These are phyloP conservation scores for Tuber melanosporum DNA, from an alignment of 495 filamentous ascomycete genomes.

Conservation along the genomic window DNA sequence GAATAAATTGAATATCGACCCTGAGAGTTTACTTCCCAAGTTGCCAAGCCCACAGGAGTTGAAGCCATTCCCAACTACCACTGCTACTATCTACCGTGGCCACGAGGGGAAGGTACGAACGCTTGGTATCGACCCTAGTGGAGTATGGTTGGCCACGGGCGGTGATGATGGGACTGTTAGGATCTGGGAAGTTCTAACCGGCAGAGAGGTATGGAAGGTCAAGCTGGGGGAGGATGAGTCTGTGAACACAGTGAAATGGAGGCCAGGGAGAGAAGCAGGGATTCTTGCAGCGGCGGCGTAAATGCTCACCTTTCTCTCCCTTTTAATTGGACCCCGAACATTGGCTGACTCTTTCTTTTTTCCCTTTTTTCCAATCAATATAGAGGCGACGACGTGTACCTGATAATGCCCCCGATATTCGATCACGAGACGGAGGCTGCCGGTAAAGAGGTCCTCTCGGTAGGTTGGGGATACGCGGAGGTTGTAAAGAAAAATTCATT, in stretches of 20 bases:
- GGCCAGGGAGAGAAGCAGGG: conserved; percentile 70
- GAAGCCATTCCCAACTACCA: conserved; percentile 84
- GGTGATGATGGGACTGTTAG: conserved; percentile 91
- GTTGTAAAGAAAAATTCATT: conserved; percentile 53
- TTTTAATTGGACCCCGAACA: not conserved
- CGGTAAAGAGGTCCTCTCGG: conserved; percentile 69
- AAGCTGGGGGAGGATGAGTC: conserved; percentile 74
- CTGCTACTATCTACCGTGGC: conserved; percentile 73
- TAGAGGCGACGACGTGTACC: conserved; percentile 70
- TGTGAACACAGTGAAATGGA: conserved; percentile 83
- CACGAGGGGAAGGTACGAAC: conserved; percentile 85
- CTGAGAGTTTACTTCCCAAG: conserved; percentile 89
- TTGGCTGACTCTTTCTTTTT: not conserved
- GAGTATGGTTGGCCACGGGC: conserved; percentile 75
- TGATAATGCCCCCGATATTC: conserved; percentile 67
- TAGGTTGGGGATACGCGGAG: conserved; percentile 83
- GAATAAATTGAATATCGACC: conserved; percentile 94
- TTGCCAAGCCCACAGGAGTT: conserved; percentile 90
- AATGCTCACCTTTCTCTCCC: not conserved
- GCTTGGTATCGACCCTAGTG: conserved; percentile 68
- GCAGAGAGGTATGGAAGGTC: conserved; percentile 78
- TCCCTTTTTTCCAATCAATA: not conserved
- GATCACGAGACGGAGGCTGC: conserved; percentile 65
- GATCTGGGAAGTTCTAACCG: conserved; percentile 82
- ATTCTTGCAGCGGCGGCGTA: conserved; percentile 71